Base-by-base conservation (phyloP, 176 grass and related monocot species). In the Triticum urartu region DNA sequence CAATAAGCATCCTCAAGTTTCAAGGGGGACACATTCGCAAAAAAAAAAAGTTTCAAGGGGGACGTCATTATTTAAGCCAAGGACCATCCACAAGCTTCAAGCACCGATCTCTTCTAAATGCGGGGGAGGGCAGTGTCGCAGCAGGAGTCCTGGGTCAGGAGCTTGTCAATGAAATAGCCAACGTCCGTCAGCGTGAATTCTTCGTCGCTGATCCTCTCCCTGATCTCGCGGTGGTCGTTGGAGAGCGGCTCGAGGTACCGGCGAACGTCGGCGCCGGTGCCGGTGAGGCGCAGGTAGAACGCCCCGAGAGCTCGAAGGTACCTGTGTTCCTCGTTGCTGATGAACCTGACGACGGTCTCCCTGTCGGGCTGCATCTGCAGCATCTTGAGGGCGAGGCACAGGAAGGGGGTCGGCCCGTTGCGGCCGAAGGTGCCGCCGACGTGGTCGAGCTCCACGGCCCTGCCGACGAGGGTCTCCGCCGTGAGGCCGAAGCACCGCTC, bases 331-430 rank as follows among this genome's bases (percentile, higher is more conserved):
- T 98, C 92, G 79, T 98, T 94, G 74, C 92, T 98, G 15, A 98
- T 98, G 75, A 98, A 98, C 84, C 95, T 89, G 9, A 98, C 97
- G 35, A 98, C 90, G 60, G 92, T 95, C 43, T 98, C 97, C 85
- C 95, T 98, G 50, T 95, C 92, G 4, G 92, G 97, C 77, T 98
- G 97, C 90, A 98, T 98, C 92, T 98, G 94, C 42, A 98, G 97
- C 97, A 98, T 98, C 94, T 98, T 98, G 80, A 98, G 83, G 9
- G 94, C 30, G 69, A 98, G 93, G 70, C 97, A 95, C 21, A 95
- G 75, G 83, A 98, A 95, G 17, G 88, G 87, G 40, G 95, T 91
- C 64, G 95, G 95, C 69, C 59, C 92, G 62, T 43, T 95, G 45
- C 91, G 93, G 3, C 91, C 95, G 74, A 81, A 85, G 52, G 93